Base-by-base conservation (phyloP, 2,329 filamentous ascomycete genomes). In the Neodidymelliopsis sp. region DNA sequence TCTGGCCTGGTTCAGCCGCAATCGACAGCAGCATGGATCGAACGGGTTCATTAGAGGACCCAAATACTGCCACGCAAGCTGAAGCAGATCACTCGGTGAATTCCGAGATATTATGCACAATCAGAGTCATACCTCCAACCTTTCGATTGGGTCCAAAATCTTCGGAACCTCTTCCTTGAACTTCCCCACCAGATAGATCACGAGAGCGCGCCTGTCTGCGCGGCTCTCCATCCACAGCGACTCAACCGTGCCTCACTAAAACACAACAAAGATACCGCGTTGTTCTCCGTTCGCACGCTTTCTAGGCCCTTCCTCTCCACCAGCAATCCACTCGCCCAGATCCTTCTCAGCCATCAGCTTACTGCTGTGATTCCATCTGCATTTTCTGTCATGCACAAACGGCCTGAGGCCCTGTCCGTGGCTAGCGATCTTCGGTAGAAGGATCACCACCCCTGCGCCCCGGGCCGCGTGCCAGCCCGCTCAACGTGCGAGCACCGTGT, bases 381-480 rank as follows among this genome's bases (percentile, higher is more conserved):
- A 23, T 36, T 41, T 37, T 45, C 35, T n/a, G n/a, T 7, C 41
- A n/a, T 50, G 47, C 47, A 50, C 4, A 9, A 12, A 45, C 47
- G 57, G 56, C 50, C 33, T 30, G 45, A 19, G 29, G 48, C 31
- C 22, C 33, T 43, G 48, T 59, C 46, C 54, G 53, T 45, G 53
- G 50, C 50, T 53, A 45, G 55, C 30, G 55, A 59, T 60, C 57
- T 36, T 49, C 55, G 37, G 31, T 12, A 23, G 11, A 27, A 52
- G 50, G 55, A 57, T 50, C 18, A 16, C 12, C 1, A 57, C 31
- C 57, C 55, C 44, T 46, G 56, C 34, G 19, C 13, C 13, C 46
- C 53, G 56, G 56, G 37, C 55, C 55, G 55, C 49, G 42, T 36
- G 53, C 34, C 52, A 49, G 49, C 40, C 34, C 40, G 40, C n/a